Conservation (phyloP, 371 early-diverging fungal species). For the Saksenaea vasiformis region DNA sequence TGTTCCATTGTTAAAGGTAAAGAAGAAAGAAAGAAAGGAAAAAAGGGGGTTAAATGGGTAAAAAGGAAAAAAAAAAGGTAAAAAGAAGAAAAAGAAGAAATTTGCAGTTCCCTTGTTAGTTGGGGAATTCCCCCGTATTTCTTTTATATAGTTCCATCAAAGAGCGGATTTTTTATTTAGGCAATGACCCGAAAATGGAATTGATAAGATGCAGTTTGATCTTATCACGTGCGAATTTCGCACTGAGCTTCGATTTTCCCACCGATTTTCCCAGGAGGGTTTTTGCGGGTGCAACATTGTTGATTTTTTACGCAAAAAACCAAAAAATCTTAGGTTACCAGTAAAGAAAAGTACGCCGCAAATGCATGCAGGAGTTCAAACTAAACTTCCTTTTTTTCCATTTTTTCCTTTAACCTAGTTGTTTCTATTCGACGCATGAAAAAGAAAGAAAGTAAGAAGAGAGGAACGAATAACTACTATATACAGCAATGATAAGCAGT, state of each 20-base stretch:
- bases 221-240: constrained; percentile 26
- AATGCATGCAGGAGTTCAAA: not conserved
- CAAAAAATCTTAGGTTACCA: not conserved
- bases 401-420: not conserved
- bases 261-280: constrained; percentile 20
- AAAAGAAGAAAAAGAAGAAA: constrained; percentile 18
- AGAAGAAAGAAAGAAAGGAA: not conserved
- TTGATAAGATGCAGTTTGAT: constrained; percentile 22
- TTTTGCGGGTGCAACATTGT: constrained; percentile 5
- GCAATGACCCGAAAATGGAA: constrained; percentile 10
- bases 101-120: constrained; percentile 8
- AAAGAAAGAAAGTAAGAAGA: constrained; percentile 1
- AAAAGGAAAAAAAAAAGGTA: constrained; percentile 12
- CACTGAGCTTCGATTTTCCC: constrained; percentile 14
- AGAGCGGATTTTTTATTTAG: constrained; percentile 10
- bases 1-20: constrained; percentile 21
- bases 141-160: constrained; percentile 5
- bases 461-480: not conserved
- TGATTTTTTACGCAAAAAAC: constrained; percentile 2
- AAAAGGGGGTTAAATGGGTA: constrained; percentile 2
- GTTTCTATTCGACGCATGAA: not conserved
- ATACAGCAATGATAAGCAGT: not conserved
- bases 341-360: not conserved
- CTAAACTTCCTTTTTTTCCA: not conserved
- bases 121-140: constrained; percentile 7